Evolutionary conservation across 768 basidiomycete species (phyloP).

Genomic region (Mycena olivaceomarginata): DNA sequence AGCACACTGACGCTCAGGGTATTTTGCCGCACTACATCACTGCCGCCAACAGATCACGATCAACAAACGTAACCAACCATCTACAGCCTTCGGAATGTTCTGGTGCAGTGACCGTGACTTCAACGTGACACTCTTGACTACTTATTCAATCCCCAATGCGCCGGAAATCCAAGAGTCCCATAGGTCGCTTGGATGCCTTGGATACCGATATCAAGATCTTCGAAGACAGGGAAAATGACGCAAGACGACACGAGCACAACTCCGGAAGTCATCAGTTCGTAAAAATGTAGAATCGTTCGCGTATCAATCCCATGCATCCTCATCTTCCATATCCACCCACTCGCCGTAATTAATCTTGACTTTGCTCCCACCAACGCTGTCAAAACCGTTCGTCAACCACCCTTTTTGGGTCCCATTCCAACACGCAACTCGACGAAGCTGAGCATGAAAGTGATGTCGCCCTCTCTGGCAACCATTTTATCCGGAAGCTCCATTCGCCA

Average conservation of each 20-base stretch:
- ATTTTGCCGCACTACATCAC: too few species aligned
- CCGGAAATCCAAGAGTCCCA: too few species aligned
- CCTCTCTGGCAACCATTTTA: background rate
- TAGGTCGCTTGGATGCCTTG: too few species aligned
- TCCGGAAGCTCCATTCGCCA: background rate
- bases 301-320: background rate
- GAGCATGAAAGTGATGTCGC: background rate
- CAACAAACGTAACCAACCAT: too few species aligned
- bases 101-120: too few species aligned
- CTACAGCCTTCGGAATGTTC: too few species aligned
- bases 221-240: background rate
- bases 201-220: too few species aligned
- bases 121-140: too few species aligned
- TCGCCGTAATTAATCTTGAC: slow-evolving; percentile 11
- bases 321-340: background rate
- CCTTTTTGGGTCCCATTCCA: background rate
- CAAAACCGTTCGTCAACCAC: slow-evolving; percentile 7
- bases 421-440: slow-evolving; percentile 5
- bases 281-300: background rate
- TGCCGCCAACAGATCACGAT: too few species aligned
- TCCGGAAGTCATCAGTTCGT: background rate
- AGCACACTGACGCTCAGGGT: too few species aligned
- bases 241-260: background rate
- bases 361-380: background rate
- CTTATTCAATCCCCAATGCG: too few species aligned